Evolutionary conservation across 345 rosid species (phyloP), one percentile per base, ranked within the genome.

Genomic region (Litchi chinensis): DNA sequence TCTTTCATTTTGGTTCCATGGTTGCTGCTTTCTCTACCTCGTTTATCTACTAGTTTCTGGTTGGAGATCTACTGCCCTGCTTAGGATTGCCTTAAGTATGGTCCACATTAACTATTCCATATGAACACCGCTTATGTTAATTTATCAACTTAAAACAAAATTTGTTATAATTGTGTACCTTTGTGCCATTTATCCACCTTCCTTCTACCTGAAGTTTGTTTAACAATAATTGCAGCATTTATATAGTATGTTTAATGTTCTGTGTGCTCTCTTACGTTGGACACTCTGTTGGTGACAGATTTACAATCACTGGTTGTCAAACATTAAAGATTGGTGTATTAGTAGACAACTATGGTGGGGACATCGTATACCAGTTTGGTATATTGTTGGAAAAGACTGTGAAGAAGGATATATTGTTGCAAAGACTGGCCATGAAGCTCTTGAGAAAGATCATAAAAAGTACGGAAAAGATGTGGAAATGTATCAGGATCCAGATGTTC

Each of bases 261-360:
- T 13, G n/a, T 82, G 22, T 71, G 48, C 68, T 76, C 37, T n/a
- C 39, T 75, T 69, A 63, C n/a, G 13, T 43, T n/a, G 57, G 39
- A 70, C 71, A 22, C 72, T 41, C 62, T 57, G 43, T 59, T 82
- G 71, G 39, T 79, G 64, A 77, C 88, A 95, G 99, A 95, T 91
- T 54, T 95, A 95, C 80, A 90, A 93, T 82, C 96, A 95, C 78
- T 95, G 98, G 99, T 89, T 93, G 76, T 91, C 98, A 83, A 95
- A 95, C 86, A 95, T 95, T 67, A 93, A 93, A 84, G 99, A 95
- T 82, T 95, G 99, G 99, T 95, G 99, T 85, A 93, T 95, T 86
- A 95, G 99, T 84, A 90, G 99, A 80, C 99, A 95, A 77, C 86
- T 95, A 7, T 95, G 99, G 99, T 93, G 99, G 99, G 99, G 98